Evolutionary conservation across 176 grass and related monocot genomes (phyloP), one percentile per base, ranked within the genome.

Genomic region (Microstegium vimineum): DNA sequence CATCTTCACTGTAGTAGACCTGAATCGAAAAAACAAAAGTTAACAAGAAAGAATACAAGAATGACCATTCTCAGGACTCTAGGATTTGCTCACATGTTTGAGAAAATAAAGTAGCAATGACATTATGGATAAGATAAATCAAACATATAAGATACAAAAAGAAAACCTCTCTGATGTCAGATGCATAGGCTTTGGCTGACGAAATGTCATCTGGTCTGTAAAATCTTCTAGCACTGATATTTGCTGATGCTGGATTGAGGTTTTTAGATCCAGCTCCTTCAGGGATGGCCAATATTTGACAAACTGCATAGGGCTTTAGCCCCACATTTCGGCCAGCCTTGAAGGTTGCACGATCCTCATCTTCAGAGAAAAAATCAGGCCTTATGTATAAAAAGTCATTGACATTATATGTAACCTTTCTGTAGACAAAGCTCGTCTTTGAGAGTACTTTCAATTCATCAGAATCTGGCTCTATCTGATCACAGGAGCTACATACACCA

Each of bases 191-290:
- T 95, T 99, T 99, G 36, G 75, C 66, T 67, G 93, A 54, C 12
- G 91, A 99, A 75, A 99, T 79, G 78, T 99, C 91, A 79, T 99
- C 93, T 85, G 96, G 93, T 72, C 96, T 91, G 85, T 99, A 99
- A 87, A 95, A 95, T 80, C 91, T 93, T 86, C 96, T 88, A 28
- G 90, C 91, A 81, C 92, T 92, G 54, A 99, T 70, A 88, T 90
- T 74, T 70, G 91, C 75, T 85, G 87, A 92, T 85, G 59, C 76
- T 30, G 87, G 69, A 61, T 85, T 88, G 83, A 73, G 46, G 66
- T 92, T 78, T 69, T 92, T 96, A 80, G 91, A 87, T 72, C 76
- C 84, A 62, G 68, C 42, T 41, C 84, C 52, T 84, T 82, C 71
- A 77, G 71, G 43, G 40, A 95, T 83, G 66, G 90, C 87, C 54